Evolutionary conservation across 176 grass and related monocot genomes (phyloP).

Genomic region (Rhynchospora pubera): DNA sequence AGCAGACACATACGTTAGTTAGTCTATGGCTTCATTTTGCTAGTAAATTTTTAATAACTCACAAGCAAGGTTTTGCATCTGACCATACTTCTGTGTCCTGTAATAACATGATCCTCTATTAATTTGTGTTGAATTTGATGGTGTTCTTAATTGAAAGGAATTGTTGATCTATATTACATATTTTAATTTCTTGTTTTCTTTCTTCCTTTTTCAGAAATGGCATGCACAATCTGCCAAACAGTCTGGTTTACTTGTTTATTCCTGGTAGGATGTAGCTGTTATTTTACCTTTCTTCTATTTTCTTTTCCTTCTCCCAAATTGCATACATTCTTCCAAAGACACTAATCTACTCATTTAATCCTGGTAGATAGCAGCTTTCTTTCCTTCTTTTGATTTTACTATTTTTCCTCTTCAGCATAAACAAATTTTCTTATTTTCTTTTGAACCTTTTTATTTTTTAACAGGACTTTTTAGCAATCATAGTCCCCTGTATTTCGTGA

Average conservation of each 20-base stretch:
- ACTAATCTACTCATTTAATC: constrained; percentile 84
- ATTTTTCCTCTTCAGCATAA: neutral
- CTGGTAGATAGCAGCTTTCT: constrained; percentile 36
- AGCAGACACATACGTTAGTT: no score
- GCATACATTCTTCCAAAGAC: constrained; percentile 50
- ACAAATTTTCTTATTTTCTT: neutral
- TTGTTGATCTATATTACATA: neutral
- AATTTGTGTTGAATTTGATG: neutral
- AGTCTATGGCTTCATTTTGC: no score
- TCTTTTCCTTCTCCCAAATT: constrained; percentile 49
- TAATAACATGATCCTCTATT: neutral
- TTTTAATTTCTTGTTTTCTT: neutral
- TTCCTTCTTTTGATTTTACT: neutral
- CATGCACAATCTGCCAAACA: constrained; percentile 55
- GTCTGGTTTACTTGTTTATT: constrained; percentile 86
- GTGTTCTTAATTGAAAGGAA: neutral
- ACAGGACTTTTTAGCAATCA: constrained; percentile 97
- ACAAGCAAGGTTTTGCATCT: no score
- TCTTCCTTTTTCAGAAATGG: constrained; percentile 72
- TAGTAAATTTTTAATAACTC: no score
- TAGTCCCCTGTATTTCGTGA: constrained; percentile 80
- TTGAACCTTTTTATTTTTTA: neutral
- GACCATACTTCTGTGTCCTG: neutral
- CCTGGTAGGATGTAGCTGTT: constrained; percentile 51
- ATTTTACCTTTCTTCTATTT: neutral